Evolutionary conservation across 129 eudicot genomes (phyloP).

Genomic region (Arctium minus): DNA sequence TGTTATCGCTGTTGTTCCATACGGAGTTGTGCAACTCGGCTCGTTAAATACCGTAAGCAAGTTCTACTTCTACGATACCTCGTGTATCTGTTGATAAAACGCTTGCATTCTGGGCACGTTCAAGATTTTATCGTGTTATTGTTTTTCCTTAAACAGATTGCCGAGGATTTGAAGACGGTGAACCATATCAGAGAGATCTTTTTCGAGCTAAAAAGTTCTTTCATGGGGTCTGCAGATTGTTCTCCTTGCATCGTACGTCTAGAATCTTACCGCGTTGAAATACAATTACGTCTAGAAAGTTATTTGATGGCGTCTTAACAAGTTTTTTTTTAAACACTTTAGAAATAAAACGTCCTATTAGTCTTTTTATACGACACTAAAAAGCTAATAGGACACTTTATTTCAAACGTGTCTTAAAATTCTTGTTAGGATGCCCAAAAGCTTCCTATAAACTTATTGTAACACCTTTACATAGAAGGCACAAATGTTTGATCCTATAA

Average conservation of each 20-base stretch:
- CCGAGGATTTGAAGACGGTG: constrained; percentile 62
- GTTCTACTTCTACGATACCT: background rate
- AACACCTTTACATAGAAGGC: no score
- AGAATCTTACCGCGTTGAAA: background rate
- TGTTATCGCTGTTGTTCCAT: constrained; percentile 65
- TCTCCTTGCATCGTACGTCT: constrained; percentile 32
- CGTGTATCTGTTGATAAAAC: background rate
- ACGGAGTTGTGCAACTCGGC: constrained; percentile 90
- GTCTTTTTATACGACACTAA: no score
- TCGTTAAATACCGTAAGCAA: constrained; percentile 62
- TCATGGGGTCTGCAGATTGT: constrained; percentile 25
- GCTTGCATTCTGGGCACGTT: background rate
- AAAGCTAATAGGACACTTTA: no score
- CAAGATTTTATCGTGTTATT: constrained; percentile 2
- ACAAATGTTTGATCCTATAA: no score
- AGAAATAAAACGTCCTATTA: no score
- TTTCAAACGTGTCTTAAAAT: no score
- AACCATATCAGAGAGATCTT: constrained; percentile 47
- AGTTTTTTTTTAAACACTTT: no score
- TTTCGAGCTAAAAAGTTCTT: constrained; percentile 43
- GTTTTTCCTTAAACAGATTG: constrained; percentile 39
- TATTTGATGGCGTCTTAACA: background rate
- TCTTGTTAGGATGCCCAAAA: no score
- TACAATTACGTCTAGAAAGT: background rate
- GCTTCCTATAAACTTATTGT: no score